phyloP scores from a whole-genome alignment of 2,329 filamentous ascomycete species.

The Chaetomium sp. region DNA sequence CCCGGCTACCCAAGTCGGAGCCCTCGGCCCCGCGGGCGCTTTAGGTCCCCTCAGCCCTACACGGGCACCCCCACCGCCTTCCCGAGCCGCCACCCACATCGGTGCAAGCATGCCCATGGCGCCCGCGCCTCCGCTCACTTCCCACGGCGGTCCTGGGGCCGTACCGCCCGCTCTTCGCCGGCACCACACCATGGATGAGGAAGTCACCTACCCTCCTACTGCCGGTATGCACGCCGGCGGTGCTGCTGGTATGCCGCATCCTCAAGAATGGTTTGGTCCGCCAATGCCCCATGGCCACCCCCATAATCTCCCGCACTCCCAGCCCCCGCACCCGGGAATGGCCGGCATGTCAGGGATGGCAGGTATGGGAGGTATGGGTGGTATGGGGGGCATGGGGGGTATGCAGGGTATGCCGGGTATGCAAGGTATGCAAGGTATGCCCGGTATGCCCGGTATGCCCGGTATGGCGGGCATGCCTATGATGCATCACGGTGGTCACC shows the following conservation, averaged over 20 bases:
- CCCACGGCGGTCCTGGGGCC: conserved; percentile 22
- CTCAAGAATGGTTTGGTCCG: conserved; percentile 14
- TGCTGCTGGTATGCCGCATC: conserved; percentile 18
- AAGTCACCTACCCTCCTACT: conserved; percentile 27
- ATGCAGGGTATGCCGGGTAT: no score
- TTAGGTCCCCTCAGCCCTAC: conserved; percentile 14
- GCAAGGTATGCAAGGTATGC: no score
- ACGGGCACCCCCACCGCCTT: conserved; percentile 13
- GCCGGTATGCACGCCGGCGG: conserved; percentile 23
- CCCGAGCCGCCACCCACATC: conserved; percentile 20
- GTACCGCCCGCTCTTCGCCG: conserved; percentile 27
- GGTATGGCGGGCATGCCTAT: conserved; percentile 1
- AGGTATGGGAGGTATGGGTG: no score
- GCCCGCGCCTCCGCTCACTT: conserved; percentile 28
- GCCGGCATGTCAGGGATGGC: background rate
- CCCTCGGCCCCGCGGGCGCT: conserved; percentile 13
- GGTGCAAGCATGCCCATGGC: conserved; percentile 29
- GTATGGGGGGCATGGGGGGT: no score
- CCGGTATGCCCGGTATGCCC: no score
- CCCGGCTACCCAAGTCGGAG: conserved; percentile 7
- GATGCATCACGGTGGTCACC: background rate
- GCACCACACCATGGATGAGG: conserved; percentile 38
- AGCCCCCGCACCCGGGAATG: conserved; percentile 3
- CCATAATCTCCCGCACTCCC: conserved; percentile 5
- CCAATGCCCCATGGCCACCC: conserved; percentile 4